These are phyloP conservation scores for Phycomyces nitens DNA, from an alignment of 192 early-diverging fungal species.

Conservation along the genomic window DNA sequence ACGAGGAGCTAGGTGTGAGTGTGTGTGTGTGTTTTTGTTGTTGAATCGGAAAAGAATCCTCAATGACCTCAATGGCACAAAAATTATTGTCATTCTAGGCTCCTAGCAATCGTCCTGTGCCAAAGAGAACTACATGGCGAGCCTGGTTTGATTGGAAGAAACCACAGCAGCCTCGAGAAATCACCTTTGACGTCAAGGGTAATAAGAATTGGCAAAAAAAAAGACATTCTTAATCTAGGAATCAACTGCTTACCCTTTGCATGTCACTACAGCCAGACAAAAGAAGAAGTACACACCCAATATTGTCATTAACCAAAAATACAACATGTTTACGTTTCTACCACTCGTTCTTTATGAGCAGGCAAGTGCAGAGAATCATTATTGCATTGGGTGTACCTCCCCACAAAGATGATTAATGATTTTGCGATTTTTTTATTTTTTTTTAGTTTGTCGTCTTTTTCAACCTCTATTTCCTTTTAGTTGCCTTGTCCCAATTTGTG, in stretches of 20 bases:
- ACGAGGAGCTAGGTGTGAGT: not conserved
- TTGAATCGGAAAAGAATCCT: not conserved
- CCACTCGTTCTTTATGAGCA: conserved; percentile 82
- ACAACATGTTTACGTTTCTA: conserved; percentile 75
- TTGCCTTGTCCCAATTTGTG: conserved; percentile 90
- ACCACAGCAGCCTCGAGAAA: no score
- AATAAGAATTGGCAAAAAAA: no score
- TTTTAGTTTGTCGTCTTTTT: conserved; percentile 91
- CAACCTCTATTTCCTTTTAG: conserved; percentile 92
- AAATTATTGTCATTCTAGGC: no score
- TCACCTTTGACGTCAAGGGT: no score
- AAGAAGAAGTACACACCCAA: conserved; percentile 71
- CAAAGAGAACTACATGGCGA: no score
- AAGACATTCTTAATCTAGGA: no score
- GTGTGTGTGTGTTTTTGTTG: no score
- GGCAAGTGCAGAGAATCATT: conserved; percentile 41
- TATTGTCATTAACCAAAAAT: conserved; percentile 85
- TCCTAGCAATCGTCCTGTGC: no score
- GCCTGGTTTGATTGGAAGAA: no score
- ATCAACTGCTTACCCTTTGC: no score
- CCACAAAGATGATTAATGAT: no score
- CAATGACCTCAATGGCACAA: not conserved
- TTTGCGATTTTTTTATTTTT: no score
- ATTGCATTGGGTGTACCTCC: not conserved
- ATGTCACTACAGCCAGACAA: conserved; percentile 35